A percentile compares a stretch with the other conserved stretches of the same genome.
phyloP scores from a whole-genome alignment of 1,284 basidiomycete genomes.

The Mycocalia duriaeana region DNA sequence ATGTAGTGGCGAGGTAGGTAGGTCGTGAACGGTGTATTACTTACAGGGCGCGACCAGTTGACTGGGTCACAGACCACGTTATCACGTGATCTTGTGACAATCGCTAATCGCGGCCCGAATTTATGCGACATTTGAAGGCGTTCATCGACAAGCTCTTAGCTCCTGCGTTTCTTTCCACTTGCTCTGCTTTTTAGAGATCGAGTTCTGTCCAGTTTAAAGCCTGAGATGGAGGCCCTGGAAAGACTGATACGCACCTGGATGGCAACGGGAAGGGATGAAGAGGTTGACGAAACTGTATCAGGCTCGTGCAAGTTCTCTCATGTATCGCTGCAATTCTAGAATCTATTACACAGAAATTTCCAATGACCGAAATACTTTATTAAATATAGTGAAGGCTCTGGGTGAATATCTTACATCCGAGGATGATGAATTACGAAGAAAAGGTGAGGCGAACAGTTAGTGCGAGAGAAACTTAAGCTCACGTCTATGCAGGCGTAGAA shows the following conservation, averaged over 20 bases:
- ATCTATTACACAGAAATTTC: conserved; percentile 53
- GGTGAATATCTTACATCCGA: conserved; percentile 86
- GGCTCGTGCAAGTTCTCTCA: conserved; percentile 32
- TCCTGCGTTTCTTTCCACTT: neutral
- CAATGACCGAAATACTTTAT: conserved; percentile 54
- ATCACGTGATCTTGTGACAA: too few relatives aligned
- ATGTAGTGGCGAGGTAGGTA: too few relatives aligned
- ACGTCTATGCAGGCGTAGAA: conserved; percentile 57
- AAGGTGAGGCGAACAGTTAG: conserved; percentile 46
- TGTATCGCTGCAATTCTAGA: neutral
- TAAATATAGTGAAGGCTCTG: conserved; percentile 83
- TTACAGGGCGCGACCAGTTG: neutral
- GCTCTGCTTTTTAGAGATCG: neutral
- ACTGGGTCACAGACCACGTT: neutral
- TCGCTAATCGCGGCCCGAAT: too few relatives aligned
- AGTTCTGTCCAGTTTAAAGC: neutral
- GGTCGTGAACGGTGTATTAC: neutral
- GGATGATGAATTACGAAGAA: conserved; percentile 72
- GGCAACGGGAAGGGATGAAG: conserved; percentile 54
- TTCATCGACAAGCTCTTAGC: neutral
- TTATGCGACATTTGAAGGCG: too few relatives aligned
- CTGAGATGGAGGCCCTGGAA: conserved; percentile 29
- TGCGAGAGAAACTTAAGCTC: neutral
- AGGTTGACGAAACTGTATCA: conserved; percentile 54
- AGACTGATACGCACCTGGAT: conserved; percentile 74